Percentiles rank a stretch among this genome's conserved stretches.
Evolutionary conservation across 2,329 filamentous ascomycete genomes (phyloP).

Genomic region (Incumbomyces delicatus): DNA sequence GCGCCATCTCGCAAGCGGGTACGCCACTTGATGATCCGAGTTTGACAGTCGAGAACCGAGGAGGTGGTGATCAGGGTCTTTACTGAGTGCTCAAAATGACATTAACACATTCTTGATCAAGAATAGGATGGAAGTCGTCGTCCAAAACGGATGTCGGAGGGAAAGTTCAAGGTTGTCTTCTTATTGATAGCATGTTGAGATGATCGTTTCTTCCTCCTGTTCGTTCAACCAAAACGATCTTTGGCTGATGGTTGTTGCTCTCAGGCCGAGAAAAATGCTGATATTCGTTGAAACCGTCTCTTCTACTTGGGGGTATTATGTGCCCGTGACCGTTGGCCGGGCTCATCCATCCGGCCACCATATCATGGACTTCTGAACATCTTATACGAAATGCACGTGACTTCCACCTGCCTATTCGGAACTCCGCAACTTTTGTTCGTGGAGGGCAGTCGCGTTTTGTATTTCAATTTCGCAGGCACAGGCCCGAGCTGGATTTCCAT

Average conservation of each 20-base stretch:
- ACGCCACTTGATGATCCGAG: background rate
- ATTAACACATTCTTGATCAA: background rate
- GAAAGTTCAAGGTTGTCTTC: too few species aligned
- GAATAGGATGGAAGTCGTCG: background rate
- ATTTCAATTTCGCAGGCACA: background rate
- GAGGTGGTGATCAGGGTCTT: background rate
- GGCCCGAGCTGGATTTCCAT: background rate
- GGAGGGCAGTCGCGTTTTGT: background rate
- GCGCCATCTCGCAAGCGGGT: conserved; percentile 9
- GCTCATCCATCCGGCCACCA: too few species aligned
- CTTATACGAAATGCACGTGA: background rate
- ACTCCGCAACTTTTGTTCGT: conserved; percentile 7
- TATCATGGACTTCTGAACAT: background rate
- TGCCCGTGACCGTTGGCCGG: too few species aligned
- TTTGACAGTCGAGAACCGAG: too few species aligned
- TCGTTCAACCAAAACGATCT: background rate
- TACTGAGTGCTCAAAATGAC: background rate
- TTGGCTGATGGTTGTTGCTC: too few species aligned
- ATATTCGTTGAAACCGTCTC: too few species aligned
- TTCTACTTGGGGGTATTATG: too few species aligned
- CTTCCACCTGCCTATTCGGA: background rate
- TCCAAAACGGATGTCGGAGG: background rate
- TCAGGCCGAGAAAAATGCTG: too few species aligned
- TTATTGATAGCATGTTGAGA: background rate
- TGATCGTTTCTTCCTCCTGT: background rate